Evolutionary conservation across 1,284 basidiomycete species (phyloP), one percentile per base, ranked within the genome.

Genomic region (Puccinia brachypodii): DNA sequence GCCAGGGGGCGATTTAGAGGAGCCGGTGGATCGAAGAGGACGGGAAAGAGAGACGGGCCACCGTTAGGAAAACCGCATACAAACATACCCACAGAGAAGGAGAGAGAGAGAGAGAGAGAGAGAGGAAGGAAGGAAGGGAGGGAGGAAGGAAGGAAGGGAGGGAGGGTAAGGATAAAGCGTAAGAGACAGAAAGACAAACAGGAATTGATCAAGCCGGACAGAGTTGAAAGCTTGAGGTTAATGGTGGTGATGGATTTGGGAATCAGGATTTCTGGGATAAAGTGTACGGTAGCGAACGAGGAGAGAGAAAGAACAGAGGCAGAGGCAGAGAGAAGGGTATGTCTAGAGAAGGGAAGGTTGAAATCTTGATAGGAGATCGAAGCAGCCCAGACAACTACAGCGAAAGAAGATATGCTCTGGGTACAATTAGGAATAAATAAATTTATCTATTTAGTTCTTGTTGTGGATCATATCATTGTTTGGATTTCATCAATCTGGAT

Each of bases 141-240:
- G 62, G 11, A 4, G 28, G 31, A 2, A 64, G 62, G 2, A 36
- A 31, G 31, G 31, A 14, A 28, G 31, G 62, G 36, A 16, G 4
- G 19, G 8, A 36, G 36, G 16, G 62, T 25, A 56, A 56, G n/a
- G n/a, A 25, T 25, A 25, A 56, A 25, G n/a, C 4, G 53, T 56
- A 56, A 25, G 47, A 50, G 47, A 50, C 16, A 36, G 58, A 28
- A 64, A 64, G 31, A 36, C 31, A 64, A 64, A 36, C 62, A 64
- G 36, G 62, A 64, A 64, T 40, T 19, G 62, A 64, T 40, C 16
- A 33, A 40, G 62, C 31, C 36, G 62, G 28, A 64, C 62, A 64
- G 62, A 64, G 62, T 64, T 64, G 36, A 71, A 71, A 71, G 68
- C 28, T 71, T 71, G 68, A 71, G 68, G 68, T 71, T 71, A 71